Percentiles rank a stretch among this genome's conserved stretches.
phyloP scores from a whole-genome alignment of 202 grass and related monocot genomes.

The Eragrostis tef region DNA sequence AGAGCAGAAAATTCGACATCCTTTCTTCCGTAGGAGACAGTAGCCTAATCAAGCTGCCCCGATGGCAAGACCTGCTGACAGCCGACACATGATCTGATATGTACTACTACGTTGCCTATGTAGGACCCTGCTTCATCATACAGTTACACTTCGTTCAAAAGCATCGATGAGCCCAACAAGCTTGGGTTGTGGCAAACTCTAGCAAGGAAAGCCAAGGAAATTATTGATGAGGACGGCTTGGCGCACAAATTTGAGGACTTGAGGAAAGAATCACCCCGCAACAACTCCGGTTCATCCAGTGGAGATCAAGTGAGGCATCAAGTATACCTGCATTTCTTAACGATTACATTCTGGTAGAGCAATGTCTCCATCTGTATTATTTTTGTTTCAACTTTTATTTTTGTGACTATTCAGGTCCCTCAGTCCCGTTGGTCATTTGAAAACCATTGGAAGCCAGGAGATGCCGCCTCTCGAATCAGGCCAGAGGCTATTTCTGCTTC shows the following conservation, averaged over 20 bases:
- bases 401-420: not conserved
- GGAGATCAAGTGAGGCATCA: conserved; percentile 45
- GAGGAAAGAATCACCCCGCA: conserved; percentile 34
- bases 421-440: conserved; percentile 54
- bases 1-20: too few species aligned
- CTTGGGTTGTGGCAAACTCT: conserved; percentile 60
- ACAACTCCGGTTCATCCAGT: not conserved
- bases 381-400: not conserved
- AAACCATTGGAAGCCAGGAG: conserved; percentile 48
- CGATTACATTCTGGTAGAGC: not conserved
- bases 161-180: conserved; percentile 29
- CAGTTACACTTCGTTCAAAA: conserved; percentile 34
- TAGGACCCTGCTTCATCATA: conserved; percentile 9
- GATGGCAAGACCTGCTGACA: not conserved
- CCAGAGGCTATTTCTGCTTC: conserved; percentile 65
- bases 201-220: conserved; percentile 64
- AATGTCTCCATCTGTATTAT: not conserved
- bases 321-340: too few species aligned
- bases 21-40: too few species aligned
- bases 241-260: conserved; percentile 53
- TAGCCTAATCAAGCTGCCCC: too few species aligned
- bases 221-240: conserved; percentile 53
- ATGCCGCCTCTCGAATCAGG: conserved; percentile 41
- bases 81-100: not conserved
- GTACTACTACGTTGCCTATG: not conserved